Evolutionary conservation across 306 rosid species (phyloP), one percentile per base, ranked within the genome.

Genomic region (Vigna trinervia): DNA sequence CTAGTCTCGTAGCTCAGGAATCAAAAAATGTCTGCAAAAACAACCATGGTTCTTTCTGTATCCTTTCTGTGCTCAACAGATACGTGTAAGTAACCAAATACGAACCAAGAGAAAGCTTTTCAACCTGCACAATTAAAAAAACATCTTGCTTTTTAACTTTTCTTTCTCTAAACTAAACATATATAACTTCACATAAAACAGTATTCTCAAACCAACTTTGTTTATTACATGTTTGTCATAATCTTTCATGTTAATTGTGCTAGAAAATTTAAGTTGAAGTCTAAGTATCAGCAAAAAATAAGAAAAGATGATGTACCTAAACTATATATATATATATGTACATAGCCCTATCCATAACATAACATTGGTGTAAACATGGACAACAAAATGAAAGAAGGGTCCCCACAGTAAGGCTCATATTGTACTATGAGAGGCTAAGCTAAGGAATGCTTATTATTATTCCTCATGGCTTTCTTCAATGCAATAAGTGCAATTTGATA

Each of bases 401-500:
- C 80, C 87, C 87, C 87, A 81, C 93, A 58, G 48, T 65, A 80
- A 82, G 87, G 76, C 70, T 82, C 39, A 80, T 69, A 85, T 58
- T 50, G 75, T 47, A 46, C 72, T 39, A 14, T 56, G 52, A 45
- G 76, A 45, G 47, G 47, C 46, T 64, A 70, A 43, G 41, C 13
- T 51, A 59, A 45, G 53, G 77, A 73, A 60, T 68, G 81, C 4
- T 71, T 75, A 83, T 80, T 38, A 85, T 86, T 73, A 65, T 47
- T 30, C 54, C 72, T 46, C 68, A 66, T 76, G 80, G 47, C 85
- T 84, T 88, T 90, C 90, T 84, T 84, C 74, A 69, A 61, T 78
- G 81, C 81, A 81, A 86, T 84, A 77, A 86, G 92, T 90, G 82
- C 50, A 56, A 45, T 80, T 82, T 86, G 85, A 87, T 76, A 26